Evolutionary conservation across 805 yeast species (phyloP).

Genomic region (Ascoidea asiatica): DNA sequence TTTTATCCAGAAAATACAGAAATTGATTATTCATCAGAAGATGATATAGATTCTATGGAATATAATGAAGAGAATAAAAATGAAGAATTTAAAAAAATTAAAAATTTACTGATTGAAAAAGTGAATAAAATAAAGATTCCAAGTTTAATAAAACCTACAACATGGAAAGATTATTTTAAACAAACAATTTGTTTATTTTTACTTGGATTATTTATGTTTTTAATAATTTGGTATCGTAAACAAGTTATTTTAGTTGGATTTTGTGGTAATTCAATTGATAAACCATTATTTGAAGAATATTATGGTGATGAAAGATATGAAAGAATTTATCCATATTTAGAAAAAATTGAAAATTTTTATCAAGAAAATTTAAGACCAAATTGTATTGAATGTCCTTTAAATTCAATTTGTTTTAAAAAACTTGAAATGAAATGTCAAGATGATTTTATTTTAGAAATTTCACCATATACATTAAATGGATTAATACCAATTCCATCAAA

Average conservation of each 20-base stretch:
- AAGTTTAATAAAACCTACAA: constrained; percentile 1
- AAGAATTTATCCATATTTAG: constrained; percentile 14
- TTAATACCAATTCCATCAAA: constrained; percentile 44
- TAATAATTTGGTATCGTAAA: constrained; percentile 49
- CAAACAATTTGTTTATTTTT: constrained; percentile 21
- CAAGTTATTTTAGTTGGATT: constrained; percentile 54
- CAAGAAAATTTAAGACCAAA: constrained; percentile 35
- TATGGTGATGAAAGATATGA: constrained; percentile 12
- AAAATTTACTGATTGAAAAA: not conserved
- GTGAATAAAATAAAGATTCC: not conserved
- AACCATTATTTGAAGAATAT: constrained; percentile 23
- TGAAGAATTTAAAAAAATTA: not conserved
- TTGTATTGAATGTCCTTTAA: constrained; percentile 71
- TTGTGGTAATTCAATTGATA: constrained; percentile 51
- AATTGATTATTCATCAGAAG: not conserved
- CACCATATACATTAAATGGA: constrained; percentile 43
- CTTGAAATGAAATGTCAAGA: constrained; percentile 56
- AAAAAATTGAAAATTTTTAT: constrained; percentile 28
- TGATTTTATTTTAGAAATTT: constrained; percentile 39
- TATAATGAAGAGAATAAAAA: constrained; percentile 1
- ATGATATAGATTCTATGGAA: constrained; percentile 1
- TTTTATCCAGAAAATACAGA: not conserved
- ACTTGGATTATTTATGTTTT: constrained; percentile 23
- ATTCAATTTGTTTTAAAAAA: constrained; percentile 59
- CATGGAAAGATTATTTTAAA: constrained; percentile 8